Percentiles rank a stretch among this genome's conserved stretches.
phyloP scores from a whole-genome alignment of 2,329 filamentous ascomycete species.

The Periglandula ipomoeae region DNA sequence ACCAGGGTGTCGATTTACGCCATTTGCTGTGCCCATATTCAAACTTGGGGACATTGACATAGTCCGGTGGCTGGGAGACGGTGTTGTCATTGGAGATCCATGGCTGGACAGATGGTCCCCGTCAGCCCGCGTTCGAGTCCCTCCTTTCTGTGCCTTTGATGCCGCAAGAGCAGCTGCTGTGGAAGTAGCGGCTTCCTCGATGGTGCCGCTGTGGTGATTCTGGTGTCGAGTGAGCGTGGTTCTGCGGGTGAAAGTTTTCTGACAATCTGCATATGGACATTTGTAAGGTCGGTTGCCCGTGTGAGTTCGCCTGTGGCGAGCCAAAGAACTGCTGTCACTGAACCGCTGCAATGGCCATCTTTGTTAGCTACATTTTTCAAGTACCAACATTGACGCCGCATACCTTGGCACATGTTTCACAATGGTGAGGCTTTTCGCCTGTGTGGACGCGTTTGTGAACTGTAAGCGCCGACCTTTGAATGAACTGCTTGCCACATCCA shows the following conservation, averaged over 20 bases:
- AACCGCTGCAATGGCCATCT: slow-evolving; percentile 58
- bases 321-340: slow-evolving; percentile 89
- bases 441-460: slow-evolving; percentile 95
- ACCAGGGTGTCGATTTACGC: slow-evolving; percentile 52
- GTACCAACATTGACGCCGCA: slow-evolving; percentile 16
- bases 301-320: slow-evolving; percentile 88
- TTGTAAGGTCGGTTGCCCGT: slow-evolving; percentile 95
- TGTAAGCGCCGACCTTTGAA: slow-evolving; percentile 89
- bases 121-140: slow-evolving; percentile 51
- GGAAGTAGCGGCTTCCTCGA: slow-evolving; percentile 84
- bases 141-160: slow-evolving; percentile 28
- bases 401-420: slow-evolving; percentile 94
- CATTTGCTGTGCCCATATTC: slow-evolving; percentile 59
- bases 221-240: slow-evolving; percentile 93
- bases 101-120: slow-evolving; percentile 63
- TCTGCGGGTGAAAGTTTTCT: slow-evolving; percentile 94
- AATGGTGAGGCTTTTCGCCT: slow-evolving; percentile 97
- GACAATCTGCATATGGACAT: slow-evolving; percentile 93
- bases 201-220: slow-evolving; percentile 89
- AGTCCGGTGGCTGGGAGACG: slow-evolving; percentile 71
- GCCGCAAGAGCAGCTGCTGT: slow-evolving; percentile 76
- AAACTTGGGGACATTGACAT: slow-evolving; percentile 72
- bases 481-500: slow-evolving; percentile 90
- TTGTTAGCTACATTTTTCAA: neutral
- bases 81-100: slow-evolving; percentile 67